Base-by-base conservation (phyloP, 345 rosid genomes). In the Euphorbia pulcherrima region DNA sequence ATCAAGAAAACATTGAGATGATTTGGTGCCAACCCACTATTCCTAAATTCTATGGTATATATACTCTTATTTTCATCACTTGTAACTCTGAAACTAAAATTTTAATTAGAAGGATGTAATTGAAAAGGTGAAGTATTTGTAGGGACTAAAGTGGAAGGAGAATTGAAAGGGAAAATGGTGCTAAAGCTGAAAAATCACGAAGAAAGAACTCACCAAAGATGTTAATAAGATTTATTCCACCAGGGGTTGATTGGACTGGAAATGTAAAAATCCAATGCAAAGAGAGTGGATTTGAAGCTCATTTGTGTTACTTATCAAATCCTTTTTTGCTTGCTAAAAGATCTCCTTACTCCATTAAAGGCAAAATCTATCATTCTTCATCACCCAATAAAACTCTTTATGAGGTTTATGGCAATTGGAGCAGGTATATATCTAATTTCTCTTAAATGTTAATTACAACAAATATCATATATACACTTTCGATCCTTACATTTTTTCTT, bases 171-270 rank as follows among this genome's bases (percentile, higher is more conserved):
- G 2, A 84, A 73, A 70, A 87, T 81, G 79, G 77, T 73, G 8
- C 78, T 93, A 62, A 90, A 80, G 82, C 90, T 93, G 2, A 69
- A 76, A 0, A 79, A 73, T 6, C 74, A 69, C 14, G 76, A 74
- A 39, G 98, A 93, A 73, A 90, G 94, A 89, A 90, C 72, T 78
- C 88, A 26, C 97, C 98, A 3, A 86, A 80, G 53, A 86, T 88
- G 27, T 63, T 75, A 29, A 82, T 90, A 63, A 82, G 77, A 54
- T 77, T 93, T 66, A 67, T 93, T 27, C 97, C 97, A 0, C 90
- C 88, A 1, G 78, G 82, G 0, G 75, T 80, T 29, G 87, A 86
- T 48, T 90, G 98, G 98, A 74, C 76, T 57, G 96, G 97, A 11
- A 76, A 79, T n/a, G 82, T 86, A 2, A 53, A 21, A 30, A 81